Evolutionary conservation across 1,139 yeast species (phyloP), one percentile per base, ranked within the genome.

Genomic region (Lodderomyces metapsilosis): DNA sequence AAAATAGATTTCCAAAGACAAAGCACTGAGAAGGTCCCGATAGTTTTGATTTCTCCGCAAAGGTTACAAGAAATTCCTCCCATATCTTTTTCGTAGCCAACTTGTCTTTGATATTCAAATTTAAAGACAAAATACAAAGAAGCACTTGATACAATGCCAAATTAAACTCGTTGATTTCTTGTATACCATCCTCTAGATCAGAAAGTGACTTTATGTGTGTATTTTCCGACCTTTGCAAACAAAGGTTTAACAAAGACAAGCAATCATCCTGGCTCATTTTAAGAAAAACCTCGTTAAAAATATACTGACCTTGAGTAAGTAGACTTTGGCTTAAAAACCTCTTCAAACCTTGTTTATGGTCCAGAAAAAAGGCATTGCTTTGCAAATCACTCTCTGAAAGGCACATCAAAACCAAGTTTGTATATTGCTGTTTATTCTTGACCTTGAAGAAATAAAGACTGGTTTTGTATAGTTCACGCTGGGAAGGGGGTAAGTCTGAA

Each of bases 131-230:
- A 1, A 58, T 46, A 33, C 61, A 51, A 3, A 69, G 44, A 8
- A 80, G 54, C 16, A 79, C 56, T 52, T 82, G 88, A 40, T 71
- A 66, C 1, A 79, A 52, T 0, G 80, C 74, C 23, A 82, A 52
- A 51, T 78, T 81, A 56, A 79, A 80, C 40, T 76, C 80, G 46
- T 75, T 70, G n/a, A 68, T 59, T 1, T 46, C 34, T 2, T 38
- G n/a, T 1, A 59, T 50, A 12, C 51, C 40, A 2, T 39, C 40
- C 10, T 46, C 43, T n/a, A 68, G 48, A 24, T 64, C 67, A 3
- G 45, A 47, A 10, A 56, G 43, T 3, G 46, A 39, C 3, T 33
- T 37, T 13, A 59, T 50, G 18, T 16, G 36, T 12, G 34, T 18
- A 12, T 35, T 24, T 11, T 39, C 36, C n/a, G n/a, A 28, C 40